phyloP scores from a whole-genome alignment of 2,329 filamentous ascomycete genomes.

The Pseudogymnoascus destructans region DNA sequence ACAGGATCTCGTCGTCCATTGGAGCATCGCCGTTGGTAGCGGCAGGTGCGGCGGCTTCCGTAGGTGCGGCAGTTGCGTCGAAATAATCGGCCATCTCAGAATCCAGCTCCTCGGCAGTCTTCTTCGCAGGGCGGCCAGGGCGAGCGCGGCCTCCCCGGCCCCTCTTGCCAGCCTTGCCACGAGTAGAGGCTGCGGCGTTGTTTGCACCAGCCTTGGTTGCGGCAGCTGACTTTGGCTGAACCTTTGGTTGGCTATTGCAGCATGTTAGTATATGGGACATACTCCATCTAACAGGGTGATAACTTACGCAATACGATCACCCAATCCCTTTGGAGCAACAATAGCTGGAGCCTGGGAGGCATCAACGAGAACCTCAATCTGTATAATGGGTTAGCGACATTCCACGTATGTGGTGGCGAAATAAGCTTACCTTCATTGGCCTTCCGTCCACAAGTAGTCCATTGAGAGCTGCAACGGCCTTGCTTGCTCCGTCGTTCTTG shows the following conservation, averaged over 20 bases:
- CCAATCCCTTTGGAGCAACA: constrained; percentile 57
- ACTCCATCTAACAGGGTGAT: neutral
- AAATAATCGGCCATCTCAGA: constrained; percentile 98
- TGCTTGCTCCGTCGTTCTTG: constrained; percentile 67
- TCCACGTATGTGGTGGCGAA: neutral
- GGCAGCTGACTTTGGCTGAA: constrained; percentile 72
- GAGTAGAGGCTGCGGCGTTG: constrained; percentile 32
- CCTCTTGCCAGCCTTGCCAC: constrained; percentile 32
- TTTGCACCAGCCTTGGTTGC: constrained; percentile 57
- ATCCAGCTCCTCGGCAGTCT: constrained; percentile 91
- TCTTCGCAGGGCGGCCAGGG: constrained; percentile 57
- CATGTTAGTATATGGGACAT: constrained; percentile 20
- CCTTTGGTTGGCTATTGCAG: constrained; percentile 43
- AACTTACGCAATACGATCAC: constrained; percentile 69
- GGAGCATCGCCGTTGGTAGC: constrained; percentile 24
- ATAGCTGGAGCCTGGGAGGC: constrained; percentile 58
- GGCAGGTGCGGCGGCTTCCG: constrained; percentile 35
- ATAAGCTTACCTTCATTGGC: constrained; percentile 67
- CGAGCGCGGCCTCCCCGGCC: constrained; percentile 36
- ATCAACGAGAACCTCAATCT: constrained; percentile 87
- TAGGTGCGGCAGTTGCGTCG: constrained; percentile 35
- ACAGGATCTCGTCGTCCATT: constrained; percentile 56
- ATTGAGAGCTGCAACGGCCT: constrained; percentile 74
- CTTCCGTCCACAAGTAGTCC: constrained; percentile 80
- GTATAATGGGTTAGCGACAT: constrained; percentile 14